Conservation (phyloP, 2,329 filamentous ascomycete species). For the Botrytis sinoallii region DNA sequence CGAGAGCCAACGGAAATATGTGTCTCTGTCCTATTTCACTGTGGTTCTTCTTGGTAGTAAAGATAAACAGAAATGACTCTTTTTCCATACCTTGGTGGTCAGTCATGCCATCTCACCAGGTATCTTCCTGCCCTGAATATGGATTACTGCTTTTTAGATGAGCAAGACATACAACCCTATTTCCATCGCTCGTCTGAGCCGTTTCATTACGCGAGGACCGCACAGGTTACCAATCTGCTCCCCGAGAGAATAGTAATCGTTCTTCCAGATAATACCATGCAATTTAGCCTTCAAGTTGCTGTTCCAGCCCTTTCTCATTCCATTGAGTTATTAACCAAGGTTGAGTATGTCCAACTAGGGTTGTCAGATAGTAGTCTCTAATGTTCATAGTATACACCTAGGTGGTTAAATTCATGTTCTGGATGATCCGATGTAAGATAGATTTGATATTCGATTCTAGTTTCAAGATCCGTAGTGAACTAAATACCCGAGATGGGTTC, state of each 20-base stretch:
- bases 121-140: not conserved
- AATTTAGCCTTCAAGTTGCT: not conserved
- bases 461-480: not conserved
- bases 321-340: not conserved
- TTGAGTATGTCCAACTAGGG: not conserved
- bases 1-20: not conserved
- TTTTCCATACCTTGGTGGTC: not conserved
- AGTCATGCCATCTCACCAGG: not conserved
- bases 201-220: fast-evolving
- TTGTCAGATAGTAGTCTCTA: not conserved
- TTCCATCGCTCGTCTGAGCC: not conserved
- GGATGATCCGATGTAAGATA: not conserved
- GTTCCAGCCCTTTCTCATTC: not conserved
- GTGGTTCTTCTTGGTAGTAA: not conserved
- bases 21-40: not conserved
- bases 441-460: not conserved
- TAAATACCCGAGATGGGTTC: not conserved
- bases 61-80: not conserved
- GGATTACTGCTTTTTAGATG: not conserved
- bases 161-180: fast-evolving
- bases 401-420: not conserved
- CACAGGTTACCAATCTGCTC: not conserved
- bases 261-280: not conserved
- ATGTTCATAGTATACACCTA: not conserved
- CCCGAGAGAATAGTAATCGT: fast-evolving